phyloP scores from a whole-genome alignment of 2,329 filamentous ascomycete species.

The Xylaria sp. region DNA sequence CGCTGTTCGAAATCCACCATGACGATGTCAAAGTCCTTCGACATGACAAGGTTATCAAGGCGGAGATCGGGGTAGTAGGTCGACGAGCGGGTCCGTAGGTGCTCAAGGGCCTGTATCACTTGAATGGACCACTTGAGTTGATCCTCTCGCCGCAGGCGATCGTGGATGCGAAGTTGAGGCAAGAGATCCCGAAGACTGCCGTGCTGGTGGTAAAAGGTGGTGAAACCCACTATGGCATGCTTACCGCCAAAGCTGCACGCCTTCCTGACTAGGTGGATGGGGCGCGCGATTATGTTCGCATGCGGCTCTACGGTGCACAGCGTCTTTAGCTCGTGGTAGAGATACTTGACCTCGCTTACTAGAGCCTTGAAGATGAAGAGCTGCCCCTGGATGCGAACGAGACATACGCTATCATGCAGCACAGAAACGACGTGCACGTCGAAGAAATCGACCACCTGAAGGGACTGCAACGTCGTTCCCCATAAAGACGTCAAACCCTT shows the following conservation, averaged over 20 bases:
- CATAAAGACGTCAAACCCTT: slow-evolving; percentile 57
- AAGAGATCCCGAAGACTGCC: slow-evolving; percentile 67
- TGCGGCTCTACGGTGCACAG: slow-evolving; percentile 64
- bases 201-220: slow-evolving; percentile 62
- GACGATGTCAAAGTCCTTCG: slow-evolving; percentile 57
- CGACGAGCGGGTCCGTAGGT: slow-evolving; percentile 57
- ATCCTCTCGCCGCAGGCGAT: slow-evolving; percentile 54
- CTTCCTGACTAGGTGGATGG: slow-evolving; percentile 66
- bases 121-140: slow-evolving; percentile 66
- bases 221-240: slow-evolving; percentile 65
- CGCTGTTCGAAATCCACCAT: slow-evolving; percentile 72
- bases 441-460: slow-evolving; percentile 60
- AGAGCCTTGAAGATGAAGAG: slow-evolving; percentile 68
- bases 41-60: slow-evolving; percentile 68
- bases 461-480: slow-evolving; percentile 54
- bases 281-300: slow-evolving; percentile 62
- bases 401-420: slow-evolving; percentile 68
- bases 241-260: slow-evolving; percentile 66
- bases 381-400: slow-evolving; percentile 57
- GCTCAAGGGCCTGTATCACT: slow-evolving; percentile 61
- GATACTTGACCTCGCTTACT: slow-evolving; percentile 66
- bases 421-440: slow-evolving; percentile 62
- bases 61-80: slow-evolving; percentile 69
- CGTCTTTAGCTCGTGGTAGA: slow-evolving; percentile 69
- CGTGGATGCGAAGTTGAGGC: slow-evolving; percentile 61